A percentile compares a stretch with the other conserved stretches of the same genome.
phyloP scores from a whole-genome alignment of 257 asterid species.

The Solanum corneliomulleri region DNA sequence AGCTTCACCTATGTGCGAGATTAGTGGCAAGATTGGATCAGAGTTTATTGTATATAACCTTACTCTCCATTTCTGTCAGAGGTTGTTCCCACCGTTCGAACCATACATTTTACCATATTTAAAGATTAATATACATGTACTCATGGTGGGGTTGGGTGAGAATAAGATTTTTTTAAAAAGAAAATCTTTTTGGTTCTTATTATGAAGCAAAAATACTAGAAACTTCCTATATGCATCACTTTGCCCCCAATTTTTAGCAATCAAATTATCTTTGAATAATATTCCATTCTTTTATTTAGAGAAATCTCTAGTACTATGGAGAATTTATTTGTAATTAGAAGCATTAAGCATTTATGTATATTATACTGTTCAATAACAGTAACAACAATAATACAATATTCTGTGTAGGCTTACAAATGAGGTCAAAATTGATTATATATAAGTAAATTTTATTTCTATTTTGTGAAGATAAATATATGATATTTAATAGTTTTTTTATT shows the following conservation, averaged over 20 bases:
- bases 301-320: neutral
- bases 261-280: neutral
- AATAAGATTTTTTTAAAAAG: too few relatives aligned
- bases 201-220: neutral
- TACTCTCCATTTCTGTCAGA: neutral
- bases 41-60: neutral
- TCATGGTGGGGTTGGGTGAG: neutral
- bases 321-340: too few relatives aligned
- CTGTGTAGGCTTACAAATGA: neutral
- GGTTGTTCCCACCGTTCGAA: neutral
- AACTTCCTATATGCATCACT: neutral
- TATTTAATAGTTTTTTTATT: fast-evolving
- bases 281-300: neutral
- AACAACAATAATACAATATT: neutral
- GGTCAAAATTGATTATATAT: neutral
- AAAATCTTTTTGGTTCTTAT: neutral
- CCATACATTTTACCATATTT: too few relatives aligned
- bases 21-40: neutral
- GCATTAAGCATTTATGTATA: neutral
- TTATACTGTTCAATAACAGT: neutral
- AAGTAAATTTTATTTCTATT: fast-evolving
- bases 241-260: neutral
- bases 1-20: neutral
- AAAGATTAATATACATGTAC: neutral
- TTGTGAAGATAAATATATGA: fast-evolving